Evolutionary conservation across 73 alveolate genomes (phyloP).

Genomic region (Paramecium bursaria): DNA sequence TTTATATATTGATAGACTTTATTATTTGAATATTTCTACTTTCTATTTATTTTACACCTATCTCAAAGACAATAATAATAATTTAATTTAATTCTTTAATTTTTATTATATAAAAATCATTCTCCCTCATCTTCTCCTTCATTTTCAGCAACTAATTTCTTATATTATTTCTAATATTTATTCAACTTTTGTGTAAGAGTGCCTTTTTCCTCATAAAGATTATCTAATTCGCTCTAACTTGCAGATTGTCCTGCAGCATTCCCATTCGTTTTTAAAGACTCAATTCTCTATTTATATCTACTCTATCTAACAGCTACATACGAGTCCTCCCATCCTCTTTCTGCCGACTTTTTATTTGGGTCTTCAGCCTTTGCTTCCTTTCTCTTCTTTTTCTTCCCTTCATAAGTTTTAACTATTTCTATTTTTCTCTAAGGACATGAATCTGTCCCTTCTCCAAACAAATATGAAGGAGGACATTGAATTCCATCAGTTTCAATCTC

Average conservation of each 20-base stretch:
- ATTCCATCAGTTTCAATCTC: conserved; percentile 26
- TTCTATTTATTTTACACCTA: no score
- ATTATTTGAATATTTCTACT: no score
- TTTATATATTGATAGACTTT: no score
- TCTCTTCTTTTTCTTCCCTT: background rate
- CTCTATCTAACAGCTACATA: conserved; percentile 48
- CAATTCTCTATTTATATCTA: conserved; percentile 52
- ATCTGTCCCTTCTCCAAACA: conserved; percentile 49
- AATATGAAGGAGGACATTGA: conserved; percentile 35
- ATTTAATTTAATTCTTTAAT: no score
- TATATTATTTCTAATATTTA: conserved; percentile 31
- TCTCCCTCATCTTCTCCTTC: background rate
- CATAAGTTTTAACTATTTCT: conserved; percentile 4
- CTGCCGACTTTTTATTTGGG: conserved; percentile 12
- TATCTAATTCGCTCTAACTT: conserved; percentile 31
- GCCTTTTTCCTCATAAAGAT: conserved; percentile 25
- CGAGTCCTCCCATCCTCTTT: conserved; percentile 57
- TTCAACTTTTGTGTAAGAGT: conserved; percentile 5
- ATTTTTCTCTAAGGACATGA: conserved; percentile 46
- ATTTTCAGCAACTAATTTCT: conserved; percentile 39
- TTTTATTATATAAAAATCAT: no score
- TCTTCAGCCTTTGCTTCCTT: conserved; percentile 59
- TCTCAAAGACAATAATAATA: no score
- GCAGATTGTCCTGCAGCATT: conserved; percentile 22
- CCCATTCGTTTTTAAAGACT: conserved; percentile 16